phyloP scores from a whole-genome alignment of 1,284 basidiomycete genomes.

The Cystobasidium sp. region DNA sequence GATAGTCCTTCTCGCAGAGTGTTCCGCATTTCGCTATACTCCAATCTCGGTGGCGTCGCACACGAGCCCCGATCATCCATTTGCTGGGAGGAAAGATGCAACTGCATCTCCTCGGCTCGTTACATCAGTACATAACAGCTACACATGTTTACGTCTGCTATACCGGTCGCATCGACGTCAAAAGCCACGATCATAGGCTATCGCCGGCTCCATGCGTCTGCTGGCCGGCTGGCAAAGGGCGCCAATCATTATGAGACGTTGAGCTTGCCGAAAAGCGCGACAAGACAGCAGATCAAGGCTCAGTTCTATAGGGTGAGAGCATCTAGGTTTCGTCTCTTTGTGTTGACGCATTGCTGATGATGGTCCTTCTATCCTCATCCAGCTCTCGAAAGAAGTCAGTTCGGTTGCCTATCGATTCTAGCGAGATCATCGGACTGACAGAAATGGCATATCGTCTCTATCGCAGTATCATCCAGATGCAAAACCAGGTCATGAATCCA shows the following conservation, averaged over 20 bases:
- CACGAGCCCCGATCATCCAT: no score
- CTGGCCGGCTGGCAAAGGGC: constrained; percentile 1
- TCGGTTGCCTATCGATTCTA: not conserved
- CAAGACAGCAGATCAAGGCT: constrained; percentile 42
- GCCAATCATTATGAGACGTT: constrained; percentile 40
- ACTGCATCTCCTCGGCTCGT: no score
- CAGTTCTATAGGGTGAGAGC: constrained; percentile 41
- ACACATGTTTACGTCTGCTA: constrained; percentile 1
- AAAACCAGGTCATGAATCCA: constrained; percentile 29
- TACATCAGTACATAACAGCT: no score
- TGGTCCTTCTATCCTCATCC: not conserved
- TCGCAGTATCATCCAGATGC: constrained; percentile 42
- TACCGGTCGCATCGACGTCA: constrained; percentile 10
- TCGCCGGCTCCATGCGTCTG: constrained; percentile 4
- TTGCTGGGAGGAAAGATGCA: no score
- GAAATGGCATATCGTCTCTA: not conserved
- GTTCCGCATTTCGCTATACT: no score
- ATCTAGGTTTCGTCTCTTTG: not conserved
- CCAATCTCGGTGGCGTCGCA: no score
- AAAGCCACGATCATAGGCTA: constrained; percentile 7
- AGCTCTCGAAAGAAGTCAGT: constrained; percentile 43
- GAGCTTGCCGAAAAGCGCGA: constrained; percentile 29
- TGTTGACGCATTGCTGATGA: not conserved
- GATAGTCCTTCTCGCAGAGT: no score
- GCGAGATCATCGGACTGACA: constrained; percentile 19